Evolutionary conservation across 495 filamentous ascomycete genomes (phyloP).

Genomic region (Penicillium malachiteum): DNA sequence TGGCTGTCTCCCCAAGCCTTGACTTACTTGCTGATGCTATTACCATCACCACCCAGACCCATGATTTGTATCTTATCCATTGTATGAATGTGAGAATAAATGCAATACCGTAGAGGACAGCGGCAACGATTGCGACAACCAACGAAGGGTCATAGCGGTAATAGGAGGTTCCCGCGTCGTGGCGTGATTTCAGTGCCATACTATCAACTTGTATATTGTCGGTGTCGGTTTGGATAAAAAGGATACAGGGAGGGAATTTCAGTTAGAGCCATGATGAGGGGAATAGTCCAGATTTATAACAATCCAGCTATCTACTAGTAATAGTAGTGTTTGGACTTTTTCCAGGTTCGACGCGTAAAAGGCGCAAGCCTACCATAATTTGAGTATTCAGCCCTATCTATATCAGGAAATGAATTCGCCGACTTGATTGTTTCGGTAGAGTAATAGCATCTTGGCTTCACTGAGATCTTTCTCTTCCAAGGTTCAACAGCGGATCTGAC

Average conservation of each 20-base stretch:
- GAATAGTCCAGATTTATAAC: too few relatives aligned
- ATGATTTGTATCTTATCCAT: constrained; percentile 40
- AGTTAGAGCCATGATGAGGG: too few relatives aligned
- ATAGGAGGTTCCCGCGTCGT: neutral
- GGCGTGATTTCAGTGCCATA: neutral
- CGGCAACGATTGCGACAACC: constrained; percentile 47
- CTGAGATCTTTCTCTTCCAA: neutral
- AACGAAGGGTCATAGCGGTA: constrained; percentile 54
- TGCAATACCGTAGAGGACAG: constrained; percentile 44
- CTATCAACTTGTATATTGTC: too few relatives aligned
- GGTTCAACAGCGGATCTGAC: too few relatives aligned
- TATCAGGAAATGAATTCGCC: neutral
- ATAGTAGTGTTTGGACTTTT: too few relatives aligned
- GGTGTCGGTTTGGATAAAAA: too few relatives aligned
- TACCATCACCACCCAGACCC: constrained; percentile 48
- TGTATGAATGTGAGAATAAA: constrained; percentile 38
- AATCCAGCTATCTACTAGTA: too few relatives aligned
- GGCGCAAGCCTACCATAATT: too few relatives aligned
- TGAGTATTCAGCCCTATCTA: neutral
- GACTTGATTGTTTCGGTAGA: neutral
- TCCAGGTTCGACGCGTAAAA: too few relatives aligned
- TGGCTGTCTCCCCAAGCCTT: neutral
- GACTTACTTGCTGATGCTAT: constrained; percentile 43
- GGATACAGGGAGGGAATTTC: too few relatives aligned
- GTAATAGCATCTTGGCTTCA: neutral